Conservation (phyloP, 2,329 filamentous ascomycete species). For the Cercospora zeae-maydis region DNA sequence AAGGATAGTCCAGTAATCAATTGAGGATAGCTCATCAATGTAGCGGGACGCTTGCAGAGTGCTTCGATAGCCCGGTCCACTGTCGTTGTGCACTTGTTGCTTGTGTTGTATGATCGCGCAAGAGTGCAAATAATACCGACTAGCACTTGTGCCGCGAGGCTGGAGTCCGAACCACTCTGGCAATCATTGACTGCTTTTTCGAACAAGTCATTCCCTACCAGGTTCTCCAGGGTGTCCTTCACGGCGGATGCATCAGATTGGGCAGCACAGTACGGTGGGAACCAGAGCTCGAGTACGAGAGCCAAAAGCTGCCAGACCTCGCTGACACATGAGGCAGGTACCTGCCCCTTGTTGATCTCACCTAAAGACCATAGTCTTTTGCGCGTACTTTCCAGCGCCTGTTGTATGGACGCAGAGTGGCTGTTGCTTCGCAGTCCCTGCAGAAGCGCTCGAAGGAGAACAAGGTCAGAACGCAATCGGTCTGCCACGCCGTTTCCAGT, state of each 20-base stretch:
- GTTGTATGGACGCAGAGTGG: slow-evolving; percentile 1
- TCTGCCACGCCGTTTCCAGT: not conserved
- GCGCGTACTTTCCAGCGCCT: slow-evolving; percentile 1
- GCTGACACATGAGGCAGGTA: not conserved
- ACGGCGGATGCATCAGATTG: not conserved
- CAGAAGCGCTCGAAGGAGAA: slow-evolving; percentile 9
- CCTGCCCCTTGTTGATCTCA: not conserved
- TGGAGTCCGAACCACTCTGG: not conserved
- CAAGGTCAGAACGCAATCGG: slow-evolving; percentile 2
- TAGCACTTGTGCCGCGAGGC: slow-evolving; percentile 15
- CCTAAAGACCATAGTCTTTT: not conserved
- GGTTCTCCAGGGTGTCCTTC: not conserved
- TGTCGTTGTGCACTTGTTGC: not conserved
- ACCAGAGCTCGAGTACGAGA: slow-evolving; percentile 23
- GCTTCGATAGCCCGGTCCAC: slow-evolving; percentile 6
- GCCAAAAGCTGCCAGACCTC: slow-evolving; percentile 21
- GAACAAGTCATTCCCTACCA: slow-evolving; percentile 13
- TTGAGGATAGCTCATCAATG: not conserved
- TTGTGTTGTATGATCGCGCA: not conserved
- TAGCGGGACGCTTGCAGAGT: slow-evolving; percentile 1
- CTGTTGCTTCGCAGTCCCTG: slow-evolving; percentile 5
- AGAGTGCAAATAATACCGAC: slow-evolving; percentile 15
- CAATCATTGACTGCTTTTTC: slow-evolving; percentile 11
- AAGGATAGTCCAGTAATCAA: not conserved
- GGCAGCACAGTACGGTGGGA: slow-evolving; percentile 18